Base-by-base conservation (phyloP, 78 protist species). In the Dictyostelium firmibasis region DNA sequence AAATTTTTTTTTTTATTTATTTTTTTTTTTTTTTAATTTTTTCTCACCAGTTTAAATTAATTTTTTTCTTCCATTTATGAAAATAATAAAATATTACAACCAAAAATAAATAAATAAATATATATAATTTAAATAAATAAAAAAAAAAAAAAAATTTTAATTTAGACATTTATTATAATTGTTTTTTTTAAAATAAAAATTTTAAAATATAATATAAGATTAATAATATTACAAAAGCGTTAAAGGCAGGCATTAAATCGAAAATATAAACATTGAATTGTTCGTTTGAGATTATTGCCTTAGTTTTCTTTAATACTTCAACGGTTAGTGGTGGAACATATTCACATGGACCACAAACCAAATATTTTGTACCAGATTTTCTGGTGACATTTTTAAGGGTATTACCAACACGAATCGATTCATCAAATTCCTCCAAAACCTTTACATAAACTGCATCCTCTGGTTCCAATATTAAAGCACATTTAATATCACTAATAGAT, bases 401-500 rank as follows among this genome's bases (percentile, higher is more conserved):
- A 36, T 36, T 36, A 13, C 31, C 50, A 31, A 13, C 16, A 27
- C 9, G 35, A 31, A 72, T 10, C 1, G 77, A 29, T 38, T 86
- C 92, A 13, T 86, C 92, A 53, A 86, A 86, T 23, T 72, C 50
- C 25, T 86, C 92, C 1, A 35, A n/a, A 53, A 81, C 92, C 9
- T 31, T 53, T 10, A 74, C 83, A n/a, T 86, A 38, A 16, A 86
- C 31, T 4, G 92, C 69, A 57, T 86, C 92, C n/a, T 86, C 92
- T 7, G 92, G 84, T 50, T 23, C 29, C 2, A 86, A 29, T n/a
- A 86, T 82, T 0, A 13, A 13, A 13, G 29, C 62, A 2, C 3
- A 0, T 33, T 86, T 38, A 16, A 86, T 38, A 6, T 3, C 3
- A 1, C 8, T 36, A 6, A 76, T 4, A 0, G 27, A 14, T 38